Conservation (phyloP, 495 filamentous ascomycete genomes). For the Umbilicaria muhlenbergii region DNA sequence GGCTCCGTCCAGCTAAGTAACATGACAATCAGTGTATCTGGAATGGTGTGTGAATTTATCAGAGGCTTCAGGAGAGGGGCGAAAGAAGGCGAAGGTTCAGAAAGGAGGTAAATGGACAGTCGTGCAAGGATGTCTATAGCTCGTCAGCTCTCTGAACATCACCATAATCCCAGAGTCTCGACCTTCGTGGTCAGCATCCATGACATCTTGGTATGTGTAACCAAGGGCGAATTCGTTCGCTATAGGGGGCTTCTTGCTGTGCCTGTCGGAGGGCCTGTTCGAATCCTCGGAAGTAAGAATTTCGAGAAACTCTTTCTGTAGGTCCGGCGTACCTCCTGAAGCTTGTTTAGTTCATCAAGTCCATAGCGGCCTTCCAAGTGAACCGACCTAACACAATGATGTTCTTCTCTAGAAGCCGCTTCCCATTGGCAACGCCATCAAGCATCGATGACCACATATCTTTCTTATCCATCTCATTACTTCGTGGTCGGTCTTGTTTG, state of each 20-base stretch:
- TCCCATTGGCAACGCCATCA: constrained; percentile 76
- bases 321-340: constrained; percentile 72
- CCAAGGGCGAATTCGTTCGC: constrained; percentile 89
- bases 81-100: constrained; percentile 67
- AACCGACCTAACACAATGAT: constrained; percentile 64
- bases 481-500: constrained; percentile 30
- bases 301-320: constrained; percentile 80
- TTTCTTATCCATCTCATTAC: constrained; percentile 61
- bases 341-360: not conserved
- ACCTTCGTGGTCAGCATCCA: constrained; percentile 93
- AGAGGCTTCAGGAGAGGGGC: constrained; percentile 72
- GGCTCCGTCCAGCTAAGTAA: constrained; percentile 86
- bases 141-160: constrained; percentile 2
- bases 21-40: constrained; percentile 75
- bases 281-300: constrained; percentile 50
- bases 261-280: constrained; percentile 35
- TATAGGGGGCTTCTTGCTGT: constrained; percentile 56
- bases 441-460: constrained; percentile 94
- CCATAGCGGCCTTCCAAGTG: not conserved
- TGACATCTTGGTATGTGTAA: constrained; percentile 89
- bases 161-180: not conserved
- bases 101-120: constrained; percentile 78
- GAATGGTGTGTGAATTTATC: constrained; percentile 70
- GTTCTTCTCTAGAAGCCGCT: constrained; percentile 84
- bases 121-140: constrained; percentile 70